phyloP scores from a whole-genome alignment of 441 rosid genomes.

The Syzygium syzygioides region DNA sequence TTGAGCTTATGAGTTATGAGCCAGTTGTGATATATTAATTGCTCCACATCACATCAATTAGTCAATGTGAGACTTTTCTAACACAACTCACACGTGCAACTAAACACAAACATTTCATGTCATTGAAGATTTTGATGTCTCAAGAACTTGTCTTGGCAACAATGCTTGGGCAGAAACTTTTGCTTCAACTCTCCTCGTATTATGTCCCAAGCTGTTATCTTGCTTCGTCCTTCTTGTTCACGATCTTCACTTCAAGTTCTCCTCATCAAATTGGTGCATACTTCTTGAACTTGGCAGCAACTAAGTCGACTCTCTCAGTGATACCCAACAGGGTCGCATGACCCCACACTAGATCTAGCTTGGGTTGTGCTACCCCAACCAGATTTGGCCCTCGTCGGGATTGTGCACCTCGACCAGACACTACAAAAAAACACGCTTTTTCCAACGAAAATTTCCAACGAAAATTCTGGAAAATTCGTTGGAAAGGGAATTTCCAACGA shows the following conservation, averaged over 20 bases:
- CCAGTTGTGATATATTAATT: background rate
- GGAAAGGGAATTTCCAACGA: no score
- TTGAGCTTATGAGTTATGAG: no score
- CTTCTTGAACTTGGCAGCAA: background rate
- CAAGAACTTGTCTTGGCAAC: background rate
- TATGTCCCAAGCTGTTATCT: background rate
- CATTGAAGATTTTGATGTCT: background rate
- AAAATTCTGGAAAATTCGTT: no score
- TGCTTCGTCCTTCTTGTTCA: background rate
- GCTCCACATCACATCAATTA: no score
- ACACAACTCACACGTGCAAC: background rate
- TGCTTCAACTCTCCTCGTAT: background rate
- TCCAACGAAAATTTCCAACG: no score
- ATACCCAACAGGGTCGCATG: no score
- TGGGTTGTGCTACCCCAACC: background rate
- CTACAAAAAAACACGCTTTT: no score
- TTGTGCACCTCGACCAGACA: background rate
- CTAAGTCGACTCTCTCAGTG: no score
- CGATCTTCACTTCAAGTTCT: background rate
- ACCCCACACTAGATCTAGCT: no score
- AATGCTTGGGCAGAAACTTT: background rate
- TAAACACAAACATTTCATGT: no score
- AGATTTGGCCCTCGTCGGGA: background rate
- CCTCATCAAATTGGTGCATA: background rate
- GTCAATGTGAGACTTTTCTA: no score